Base-by-base conservation (phyloP, 2,329 filamentous ascomycete species). In the Ascocoryne sarcoides region DNA sequence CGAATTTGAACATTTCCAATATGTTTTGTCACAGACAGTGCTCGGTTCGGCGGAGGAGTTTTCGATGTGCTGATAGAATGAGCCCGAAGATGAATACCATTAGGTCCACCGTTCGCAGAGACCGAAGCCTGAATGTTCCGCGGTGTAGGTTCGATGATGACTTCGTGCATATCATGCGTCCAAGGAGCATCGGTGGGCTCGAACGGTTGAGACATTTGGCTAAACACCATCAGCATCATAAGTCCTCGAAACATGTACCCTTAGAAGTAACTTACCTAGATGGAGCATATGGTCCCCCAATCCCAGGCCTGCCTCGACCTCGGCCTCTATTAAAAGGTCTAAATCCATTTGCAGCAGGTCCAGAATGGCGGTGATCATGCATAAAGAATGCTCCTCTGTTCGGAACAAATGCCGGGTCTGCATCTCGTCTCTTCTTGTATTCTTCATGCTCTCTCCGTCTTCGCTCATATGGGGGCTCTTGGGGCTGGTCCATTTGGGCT, bases 381-480 rank as follows among this genome's bases (percentile, higher is more conserved):
- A 96, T 88, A 67, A 95, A 96, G 69, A 96, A 96, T 47, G 85
- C 82, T 44, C 92, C 92, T 50, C 90, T 74, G 57, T 93, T 95
- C 39, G 92, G 90, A 40, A 95, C 90, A 64, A 95, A 95, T 9
- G 89, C 80, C 26, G 90, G 90, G 61, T 95, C 87, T 53, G 86
- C 80, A 59, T 94, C 87, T 53, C 86, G 76, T 62, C 85, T 85
- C 65, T 83, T 86, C 65, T 82, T 80, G 66, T 94, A 93, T 58
- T 94, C 86, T 49, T 95, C 88, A 56, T 94, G 86, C 58, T 95
- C 89, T 52, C 84, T 79, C 49, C 84, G 79, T 61, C 84, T 80
- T 50, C 78, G 73, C 48, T 92, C 84, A 39, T 75, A 73, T 43
- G 76, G 66, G 23, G 74, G 71, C 55, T 81, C 78, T 49, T 71